phyloP scores from a whole-genome alignment of 805 yeast species.

The Candida taoyuanica region DNA sequence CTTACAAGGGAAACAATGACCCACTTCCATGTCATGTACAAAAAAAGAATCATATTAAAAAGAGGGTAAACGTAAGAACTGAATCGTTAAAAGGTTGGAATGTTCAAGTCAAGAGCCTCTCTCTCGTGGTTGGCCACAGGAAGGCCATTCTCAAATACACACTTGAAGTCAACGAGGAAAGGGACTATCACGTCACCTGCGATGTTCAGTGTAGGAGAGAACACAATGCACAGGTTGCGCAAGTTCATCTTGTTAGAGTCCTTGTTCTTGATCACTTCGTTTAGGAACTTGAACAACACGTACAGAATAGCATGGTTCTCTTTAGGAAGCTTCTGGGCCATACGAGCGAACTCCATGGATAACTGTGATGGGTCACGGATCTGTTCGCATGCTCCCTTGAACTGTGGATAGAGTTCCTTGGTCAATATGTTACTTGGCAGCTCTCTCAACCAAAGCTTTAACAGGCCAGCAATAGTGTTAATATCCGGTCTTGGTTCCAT shows the following conservation, averaged over 20 bases:
- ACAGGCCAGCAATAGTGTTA: constrained; percentile 80
- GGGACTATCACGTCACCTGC: constrained; percentile 56
- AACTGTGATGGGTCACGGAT: constrained; percentile 28
- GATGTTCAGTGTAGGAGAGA: constrained; percentile 73
- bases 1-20: no score
- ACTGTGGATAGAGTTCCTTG: constrained; percentile 38
- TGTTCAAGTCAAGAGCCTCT: constrained; percentile 47
- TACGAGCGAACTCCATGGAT: constrained; percentile 30
- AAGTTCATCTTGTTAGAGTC: constrained; percentile 78
- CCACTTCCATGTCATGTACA: no score
- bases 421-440: constrained; percentile 69
- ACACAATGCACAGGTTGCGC: constrained; percentile 73
- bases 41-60: background rate
- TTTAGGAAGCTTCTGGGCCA: constrained; percentile 40
- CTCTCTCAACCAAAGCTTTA: constrained; percentile 78
- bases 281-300: constrained; percentile 63
- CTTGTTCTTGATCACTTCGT: constrained; percentile 55
- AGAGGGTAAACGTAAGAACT: background rate
- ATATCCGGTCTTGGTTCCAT: constrained; percentile 51
- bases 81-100: constrained; percentile 34
- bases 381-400: constrained; percentile 33
- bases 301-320: constrained; percentile 56
- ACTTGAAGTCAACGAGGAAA: constrained; percentile 56
- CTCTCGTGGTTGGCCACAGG: constrained; percentile 38
- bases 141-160: constrained; percentile 51